Conservation (phyloP, 1,284 basidiomycete genomes). For the Tilletia setariae region DNA sequence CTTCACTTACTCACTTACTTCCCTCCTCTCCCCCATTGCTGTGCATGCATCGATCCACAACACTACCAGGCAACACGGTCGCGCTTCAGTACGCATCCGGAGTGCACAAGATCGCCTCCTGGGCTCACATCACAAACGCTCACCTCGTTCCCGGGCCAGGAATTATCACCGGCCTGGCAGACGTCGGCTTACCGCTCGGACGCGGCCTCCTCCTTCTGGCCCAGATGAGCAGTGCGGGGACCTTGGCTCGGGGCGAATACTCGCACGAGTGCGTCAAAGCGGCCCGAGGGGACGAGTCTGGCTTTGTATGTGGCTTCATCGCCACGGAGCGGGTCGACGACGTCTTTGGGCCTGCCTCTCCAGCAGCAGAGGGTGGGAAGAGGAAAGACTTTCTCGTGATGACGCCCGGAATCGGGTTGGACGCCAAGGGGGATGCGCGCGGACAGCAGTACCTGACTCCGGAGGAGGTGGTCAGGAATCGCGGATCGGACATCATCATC, state of each 20-base stretch:
- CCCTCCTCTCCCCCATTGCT: too few species aligned
- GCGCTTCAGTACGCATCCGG: conserved; percentile 90
- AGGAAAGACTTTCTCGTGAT: conserved; percentile 81
- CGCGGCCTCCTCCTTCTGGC: conserved; percentile 87
- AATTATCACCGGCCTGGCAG: conserved; percentile 79
- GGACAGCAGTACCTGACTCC: conserved; percentile 97
- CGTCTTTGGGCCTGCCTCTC: conserved; percentile 54
- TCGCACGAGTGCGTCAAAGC: conserved; percentile 73
- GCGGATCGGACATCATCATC: conserved; percentile 96
- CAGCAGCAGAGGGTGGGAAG: conserved; percentile 29
- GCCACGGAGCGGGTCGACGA: conserved; percentile 64
- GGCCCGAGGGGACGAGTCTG: conserved; percentile 38
- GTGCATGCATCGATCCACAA: conserved; percentile 1
- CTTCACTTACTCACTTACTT: too few species aligned
- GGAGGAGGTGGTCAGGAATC: conserved; percentile 72
- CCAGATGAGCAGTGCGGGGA: conserved; percentile 91
- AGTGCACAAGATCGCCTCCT: conserved; percentile 86
- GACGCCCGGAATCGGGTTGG: conserved; percentile 88
- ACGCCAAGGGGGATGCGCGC: conserved; percentile 76
- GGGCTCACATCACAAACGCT: conserved; percentile 97
- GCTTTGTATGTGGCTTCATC: conserved; percentile 66
- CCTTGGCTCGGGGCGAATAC: conserved; percentile 79
- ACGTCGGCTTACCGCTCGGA: conserved; percentile 77
- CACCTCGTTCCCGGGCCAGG: conserved; percentile 89
- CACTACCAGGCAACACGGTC: conserved; percentile 81